Percentiles rank a stretch among this genome's conserved stretches.
Evolutionary conservation across 2,329 filamentous ascomycete species (phyloP).

Genomic region (Curvularia sp.): DNA sequence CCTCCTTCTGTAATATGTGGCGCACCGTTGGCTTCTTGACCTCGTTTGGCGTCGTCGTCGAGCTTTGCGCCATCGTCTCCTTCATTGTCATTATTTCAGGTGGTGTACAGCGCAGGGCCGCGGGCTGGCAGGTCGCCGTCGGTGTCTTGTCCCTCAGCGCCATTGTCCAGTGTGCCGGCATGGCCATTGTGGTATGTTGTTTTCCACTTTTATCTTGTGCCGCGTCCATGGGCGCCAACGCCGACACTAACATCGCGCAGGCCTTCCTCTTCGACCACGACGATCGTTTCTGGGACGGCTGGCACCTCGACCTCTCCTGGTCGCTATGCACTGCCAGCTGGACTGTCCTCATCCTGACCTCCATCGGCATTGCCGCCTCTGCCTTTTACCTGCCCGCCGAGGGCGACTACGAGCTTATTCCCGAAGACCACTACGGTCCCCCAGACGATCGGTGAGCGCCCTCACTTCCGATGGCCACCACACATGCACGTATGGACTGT

Average conservation of each 20-base stretch:
- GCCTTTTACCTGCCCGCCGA: constrained; percentile 77
- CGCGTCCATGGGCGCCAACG: not conserved
- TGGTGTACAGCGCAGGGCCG: constrained; percentile 79
- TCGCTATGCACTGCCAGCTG: constrained; percentile 70
- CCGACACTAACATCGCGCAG: constrained; percentile 55
- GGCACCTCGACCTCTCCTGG: constrained; percentile 81
- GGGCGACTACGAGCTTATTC: constrained; percentile 84
- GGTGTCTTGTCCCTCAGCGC: constrained; percentile 71
- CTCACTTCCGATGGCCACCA: not conserved
- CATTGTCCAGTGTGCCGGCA: constrained; percentile 74
- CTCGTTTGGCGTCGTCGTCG: constrained; percentile 80
- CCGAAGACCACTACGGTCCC: constrained; percentile 40
- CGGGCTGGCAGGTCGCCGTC: constrained; percentile 80
- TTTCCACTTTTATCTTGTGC: not conserved
- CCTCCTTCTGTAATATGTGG: constrained; percentile 92
- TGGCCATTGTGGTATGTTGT: constrained; percentile 80
- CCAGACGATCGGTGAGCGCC: constrained; percentile 47
- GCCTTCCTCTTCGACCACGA: constrained; percentile 85
- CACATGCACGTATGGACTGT: constrained; percentile 7
- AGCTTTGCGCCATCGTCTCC: constrained; percentile 79
- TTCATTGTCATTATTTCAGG: constrained; percentile 80
- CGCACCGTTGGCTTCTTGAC: constrained; percentile 86
- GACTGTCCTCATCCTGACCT: constrained; percentile 62
- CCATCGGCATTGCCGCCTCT: constrained; percentile 67
- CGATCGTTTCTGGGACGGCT: constrained; percentile 81